Evolutionary conservation across 495 filamentous ascomycete species (phyloP), one percentile per base, ranked within the genome.

Genomic region (Astrothelium subdiscretum): DNA sequence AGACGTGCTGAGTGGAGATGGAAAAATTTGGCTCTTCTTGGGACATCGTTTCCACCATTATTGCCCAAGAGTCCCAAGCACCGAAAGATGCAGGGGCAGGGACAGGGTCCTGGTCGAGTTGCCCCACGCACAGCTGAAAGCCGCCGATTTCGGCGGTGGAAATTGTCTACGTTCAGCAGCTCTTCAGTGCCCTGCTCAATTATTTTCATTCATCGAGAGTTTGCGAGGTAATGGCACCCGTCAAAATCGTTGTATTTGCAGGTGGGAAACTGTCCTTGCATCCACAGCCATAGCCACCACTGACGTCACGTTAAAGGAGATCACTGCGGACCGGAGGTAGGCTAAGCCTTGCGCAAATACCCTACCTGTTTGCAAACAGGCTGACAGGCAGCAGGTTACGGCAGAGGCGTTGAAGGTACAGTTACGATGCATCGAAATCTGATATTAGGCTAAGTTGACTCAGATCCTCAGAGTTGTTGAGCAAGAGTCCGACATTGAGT

Each of bases 271-370:
- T 5, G 29, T 22, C 6, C 18, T 2, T 32, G 15, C 60, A 63
- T 64, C 60, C 15, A 27, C 1, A 12, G 29, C 8, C 51, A 64
- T 40, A 59, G 59, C 40, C 61, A 63, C 20, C 29, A 65, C 59
- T 65, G 59, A 67, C 58, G 31, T 22, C 31, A 62, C 22, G 3
- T 90, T 91, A 71, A 85, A 68, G 94, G 94, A 71, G 94, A 98
- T 75, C 90, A 96, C 76, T 91, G 88, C 69, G 94, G 94, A 73
- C 94, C 94, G 13, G 94, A 98, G 85, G 94, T 94, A 73, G 64
- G 80, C 69, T 24, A 24, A 62, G 32, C 22, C 31, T 48, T 24
- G 11, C 51, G 32, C 48, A 32, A 43, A 42, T 27, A 26, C 40
- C 20, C 12, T 27, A 26, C 40, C 20, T 26, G 27, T 52, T 18